Base-by-base conservation (phyloP, 2,329 filamentous ascomycete species). In the Tolypocladium inflatum region DNA sequence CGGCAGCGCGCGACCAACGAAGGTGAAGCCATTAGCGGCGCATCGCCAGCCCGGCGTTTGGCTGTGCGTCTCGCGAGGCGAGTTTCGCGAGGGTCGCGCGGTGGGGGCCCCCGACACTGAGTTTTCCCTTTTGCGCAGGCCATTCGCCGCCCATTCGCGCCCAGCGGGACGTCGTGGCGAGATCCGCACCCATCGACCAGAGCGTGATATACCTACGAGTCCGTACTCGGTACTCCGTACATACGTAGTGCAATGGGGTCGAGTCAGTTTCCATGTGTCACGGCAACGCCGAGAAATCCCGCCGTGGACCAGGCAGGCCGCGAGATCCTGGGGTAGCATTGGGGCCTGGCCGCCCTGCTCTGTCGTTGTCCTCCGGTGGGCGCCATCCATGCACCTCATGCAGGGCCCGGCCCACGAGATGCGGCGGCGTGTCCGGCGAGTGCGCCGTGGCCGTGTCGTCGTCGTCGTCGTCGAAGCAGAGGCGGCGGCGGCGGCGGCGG, bases 181-280 rank as follows among this genome's bases (percentile, higher is more conserved):
- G 38, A 11, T 33, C 33, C 33, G 33, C n/a, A n/a, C n/a, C n/a
- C n/a, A n/a, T n/a, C n/a, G n/a, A n/a, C n/a, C n/a, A n/a, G n/a
- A n/a, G n/a, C n/a, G 26, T 30, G 26, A 30, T 30, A 30, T 30
- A n/a, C n/a, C n/a, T n/a, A n/a, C n/a, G n/a, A n/a, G n/a, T n/a
- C n/a, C n/a, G n/a, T n/a, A n/a, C n/a, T n/a, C n/a, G n/a, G n/a
- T 33, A 33, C 33, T 35, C n/a, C 35, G 35, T 11, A 35, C 26
- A 5, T 33, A 35, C 11, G 8, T 35, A 37, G 38, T 17, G 15
- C 26, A 23, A 38, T 23, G 13, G 37, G 7, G 48, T 48, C 54
- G 59, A 60, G 61, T 60, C 60, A 61, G 55, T 64, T 62, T 61
- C 55, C 41, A 62, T 61, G 62, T 64, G 62, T 62, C 62, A 63